These are phyloP conservation scores for Aspergillus diversus DNA, from an alignment of 495 filamentous ascomycete species.

Conservation along the genomic window DNA sequence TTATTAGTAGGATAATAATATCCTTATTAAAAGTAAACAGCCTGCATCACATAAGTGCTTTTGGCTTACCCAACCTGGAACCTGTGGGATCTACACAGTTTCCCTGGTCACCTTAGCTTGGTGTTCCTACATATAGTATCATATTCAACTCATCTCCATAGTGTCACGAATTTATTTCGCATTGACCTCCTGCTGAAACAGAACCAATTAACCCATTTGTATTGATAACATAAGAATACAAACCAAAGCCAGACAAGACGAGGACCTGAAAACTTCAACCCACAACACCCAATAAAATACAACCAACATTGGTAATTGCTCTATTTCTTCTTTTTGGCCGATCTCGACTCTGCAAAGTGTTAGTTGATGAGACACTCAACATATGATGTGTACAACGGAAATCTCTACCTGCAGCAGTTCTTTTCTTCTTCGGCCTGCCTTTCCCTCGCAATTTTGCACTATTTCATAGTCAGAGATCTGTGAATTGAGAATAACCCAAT, in stretches of 20 bases:
- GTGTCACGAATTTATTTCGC: no score
- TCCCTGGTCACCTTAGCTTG: no score
- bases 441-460: slow-evolving; percentile 82
- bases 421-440: slow-evolving; percentile 90
- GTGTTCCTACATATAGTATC: no score
- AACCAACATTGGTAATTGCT: background rate
- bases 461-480: slow-evolving; percentile 13
- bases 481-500: background rate
- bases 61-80: no score
- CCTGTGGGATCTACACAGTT: no score
- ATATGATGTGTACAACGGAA: background rate
- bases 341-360: slow-evolving; percentile 37
- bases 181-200: background rate
- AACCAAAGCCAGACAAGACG: background rate
- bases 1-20: background rate
- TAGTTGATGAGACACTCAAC: background rate
- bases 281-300: background rate
- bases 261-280: background rate
- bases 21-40: background rate
- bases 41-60: no score
- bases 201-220: background rate
- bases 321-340: slow-evolving; percentile 52
- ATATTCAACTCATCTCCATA: no score
- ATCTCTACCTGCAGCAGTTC: slow-evolving; percentile 62
- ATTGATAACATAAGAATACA: background rate